Percentiles rank a stretch among this genome's conserved stretches.
Evolutionary conservation across 2,329 filamentous ascomycete genomes (phyloP).

Genomic region (Teratosphaeria nubilosa): DNA sequence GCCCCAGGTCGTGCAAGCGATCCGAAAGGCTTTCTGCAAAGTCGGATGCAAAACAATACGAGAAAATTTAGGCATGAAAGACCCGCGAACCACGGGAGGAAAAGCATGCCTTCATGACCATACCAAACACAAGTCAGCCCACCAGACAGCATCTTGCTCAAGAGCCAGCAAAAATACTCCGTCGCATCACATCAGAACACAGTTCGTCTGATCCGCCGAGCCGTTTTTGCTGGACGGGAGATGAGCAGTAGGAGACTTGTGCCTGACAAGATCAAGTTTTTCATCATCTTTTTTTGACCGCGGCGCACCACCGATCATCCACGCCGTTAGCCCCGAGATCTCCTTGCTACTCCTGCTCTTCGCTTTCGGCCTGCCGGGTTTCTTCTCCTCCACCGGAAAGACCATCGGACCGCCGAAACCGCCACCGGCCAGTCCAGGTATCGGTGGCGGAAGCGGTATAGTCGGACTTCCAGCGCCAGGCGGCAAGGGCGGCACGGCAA

Average conservation of each 20-base stretch:
- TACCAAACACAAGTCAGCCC: constrained; percentile 7
- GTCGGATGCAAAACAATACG: not conserved
- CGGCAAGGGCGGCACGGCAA: constrained; percentile 6
- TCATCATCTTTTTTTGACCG: constrained; percentile 14
- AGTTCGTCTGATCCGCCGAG: constrained; percentile 1
- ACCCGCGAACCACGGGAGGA: constrained; percentile 18
- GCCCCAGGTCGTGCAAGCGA: not conserved
- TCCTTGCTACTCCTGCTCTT: constrained; percentile 16
- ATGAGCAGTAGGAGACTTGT: constrained; percentile 1
- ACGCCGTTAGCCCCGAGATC: constrained; percentile 16
- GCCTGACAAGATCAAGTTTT: constrained; percentile 9
- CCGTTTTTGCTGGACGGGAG: constrained; percentile 1
- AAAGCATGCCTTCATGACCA: constrained; percentile 18
- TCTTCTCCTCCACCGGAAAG: constrained; percentile 4
- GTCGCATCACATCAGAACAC: constrained; percentile 5
- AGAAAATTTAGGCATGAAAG: constrained; percentile 17
- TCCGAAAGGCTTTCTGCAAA: not conserved
- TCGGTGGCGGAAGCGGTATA: constrained; percentile 7
- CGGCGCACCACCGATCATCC: constrained; percentile 18
- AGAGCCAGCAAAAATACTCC: constrained; percentile 2
- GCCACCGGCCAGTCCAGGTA: not conserved
- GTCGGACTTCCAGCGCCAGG: constrained; percentile 1
- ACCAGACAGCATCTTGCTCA: not conserved
- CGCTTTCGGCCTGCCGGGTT: constrained; percentile 7
- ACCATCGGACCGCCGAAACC: constrained; percentile 6